phyloP scores from a whole-genome alignment of 2,329 filamentous ascomycete genomes.

The Ceratocystis diversiconidia region DNA sequence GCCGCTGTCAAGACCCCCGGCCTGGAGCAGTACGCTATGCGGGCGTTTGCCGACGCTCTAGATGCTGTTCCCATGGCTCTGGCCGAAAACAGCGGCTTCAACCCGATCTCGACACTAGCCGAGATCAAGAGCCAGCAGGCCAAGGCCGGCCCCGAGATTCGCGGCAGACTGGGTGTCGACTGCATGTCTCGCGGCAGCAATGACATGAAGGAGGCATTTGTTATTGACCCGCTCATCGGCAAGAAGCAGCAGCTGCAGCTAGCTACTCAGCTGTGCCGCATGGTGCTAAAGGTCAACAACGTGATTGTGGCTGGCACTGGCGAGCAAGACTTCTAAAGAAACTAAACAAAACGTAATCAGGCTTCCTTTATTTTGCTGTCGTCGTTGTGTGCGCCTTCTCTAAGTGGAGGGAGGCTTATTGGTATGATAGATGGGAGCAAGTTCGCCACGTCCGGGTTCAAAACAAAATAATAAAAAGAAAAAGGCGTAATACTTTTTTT shows the following conservation, averaged over 20 bases:
- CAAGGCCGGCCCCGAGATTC: slow-evolving; percentile 43
- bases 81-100: slow-evolving; percentile 91
- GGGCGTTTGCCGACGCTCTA: slow-evolving; percentile 87
- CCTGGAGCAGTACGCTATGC: slow-evolving; percentile 98
- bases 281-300: slow-evolving; percentile 96
- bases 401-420: background rate
- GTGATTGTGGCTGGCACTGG: slow-evolving; percentile 82
- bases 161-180: slow-evolving; percentile 72
- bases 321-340: slow-evolving; percentile 66
- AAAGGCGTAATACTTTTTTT: background rate
- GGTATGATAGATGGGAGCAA: slow-evolving; percentile 8
- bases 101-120: slow-evolving; percentile 88
- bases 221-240: slow-evolving; percentile 94
- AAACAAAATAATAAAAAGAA: slow-evolving; percentile 14
- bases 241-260: slow-evolving; percentile 95
- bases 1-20: slow-evolving; percentile 88
- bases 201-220: slow-evolving; percentile 95
- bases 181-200: slow-evolving; percentile 95
- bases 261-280: slow-evolving; percentile 91
- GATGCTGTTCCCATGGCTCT: slow-evolving; percentile 90
- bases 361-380: background rate
- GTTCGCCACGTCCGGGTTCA: background rate
- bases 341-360: slow-evolving; percentile 21
- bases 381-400: background rate
- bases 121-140: slow-evolving; percentile 94